phyloP scores from a whole-genome alignment of 306 rosid species.

The Coriaria nepalensis region DNA sequence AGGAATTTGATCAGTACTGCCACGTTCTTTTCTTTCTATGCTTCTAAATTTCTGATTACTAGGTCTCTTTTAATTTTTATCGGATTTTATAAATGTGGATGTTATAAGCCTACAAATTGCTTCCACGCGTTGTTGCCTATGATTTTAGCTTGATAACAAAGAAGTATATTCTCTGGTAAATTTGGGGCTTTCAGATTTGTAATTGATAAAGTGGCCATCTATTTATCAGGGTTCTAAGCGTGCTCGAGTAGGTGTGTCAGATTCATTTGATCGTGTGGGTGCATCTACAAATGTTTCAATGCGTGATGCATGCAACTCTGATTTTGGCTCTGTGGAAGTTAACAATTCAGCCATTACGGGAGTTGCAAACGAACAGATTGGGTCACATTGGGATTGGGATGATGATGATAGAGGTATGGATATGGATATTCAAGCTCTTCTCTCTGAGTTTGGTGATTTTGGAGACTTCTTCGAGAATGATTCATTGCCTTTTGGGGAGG shows the following conservation, averaged over 20 bases:
- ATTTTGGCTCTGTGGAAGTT: conserved; percentile 61
- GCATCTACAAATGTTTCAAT: conserved; percentile 40
- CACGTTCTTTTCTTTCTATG: too few relatives aligned
- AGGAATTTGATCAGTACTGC: too few relatives aligned
- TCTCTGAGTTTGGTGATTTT: conserved; percentile 86
- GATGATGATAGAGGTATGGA: conserved; percentile 62
- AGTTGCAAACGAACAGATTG: conserved; percentile 54
- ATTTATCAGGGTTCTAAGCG: conserved; percentile 65
- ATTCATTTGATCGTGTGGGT: conserved; percentile 47
- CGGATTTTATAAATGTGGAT: too few relatives aligned
- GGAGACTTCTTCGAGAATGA: conserved; percentile 90
- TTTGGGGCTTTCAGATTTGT: conserved; percentile 2
- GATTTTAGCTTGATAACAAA: neutral
- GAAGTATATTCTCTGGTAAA: neutral
- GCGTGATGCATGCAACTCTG: conserved; percentile 68
- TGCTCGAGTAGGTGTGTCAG: conserved; percentile 53
- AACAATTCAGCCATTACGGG: conserved; percentile 57
- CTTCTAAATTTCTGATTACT: too few relatives aligned
- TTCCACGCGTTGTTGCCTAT: neutral
- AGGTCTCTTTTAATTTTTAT: too few relatives aligned
- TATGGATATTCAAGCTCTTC: conserved; percentile 74
- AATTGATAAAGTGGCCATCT: conserved; percentile 8
- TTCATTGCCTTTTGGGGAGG: conserved; percentile 91
- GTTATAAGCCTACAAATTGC: neutral
- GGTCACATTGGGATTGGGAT: conserved; percentile 91